phyloP scores from a whole-genome alignment of 306 rosid species.

The Vigna angularis region DNA sequence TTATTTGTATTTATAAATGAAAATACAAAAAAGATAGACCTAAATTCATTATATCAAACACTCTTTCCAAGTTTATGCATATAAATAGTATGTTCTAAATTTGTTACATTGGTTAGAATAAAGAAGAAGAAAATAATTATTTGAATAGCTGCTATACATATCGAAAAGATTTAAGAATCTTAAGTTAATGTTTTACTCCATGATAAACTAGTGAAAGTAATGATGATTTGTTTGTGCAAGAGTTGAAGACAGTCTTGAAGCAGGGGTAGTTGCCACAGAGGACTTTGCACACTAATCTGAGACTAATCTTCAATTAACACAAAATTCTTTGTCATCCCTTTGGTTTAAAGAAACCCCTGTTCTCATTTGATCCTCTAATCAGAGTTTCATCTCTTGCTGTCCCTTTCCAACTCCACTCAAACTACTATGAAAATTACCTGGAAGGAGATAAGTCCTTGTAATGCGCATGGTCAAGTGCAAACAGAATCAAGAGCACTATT shows the following conservation, averaged over 20 bases:
- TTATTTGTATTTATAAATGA: too few species aligned
- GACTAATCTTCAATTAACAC: conserved; percentile 15
- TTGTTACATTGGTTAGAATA: too few species aligned
- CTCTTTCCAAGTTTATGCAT: too few species aligned
- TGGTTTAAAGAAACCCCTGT: conserved; percentile 55
- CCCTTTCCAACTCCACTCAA: conserved; percentile 81
- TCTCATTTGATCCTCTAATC: not conserved
- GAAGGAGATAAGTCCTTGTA: conserved; percentile 79
- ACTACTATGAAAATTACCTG: conserved; percentile 69
- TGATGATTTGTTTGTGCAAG: conserved; percentile 25
- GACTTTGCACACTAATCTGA: conserved; percentile 41
- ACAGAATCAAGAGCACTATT: conserved; percentile 36
- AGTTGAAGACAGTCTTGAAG: conserved; percentile 46
- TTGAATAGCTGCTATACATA: not conserved
- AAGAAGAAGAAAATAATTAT: not conserved
- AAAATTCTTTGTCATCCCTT: conserved; percentile 59
- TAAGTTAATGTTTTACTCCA: conserved; percentile 11
- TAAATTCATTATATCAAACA: too few species aligned
- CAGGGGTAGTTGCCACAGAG: conserved; percentile 42
- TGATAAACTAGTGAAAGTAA: conserved; percentile 1
- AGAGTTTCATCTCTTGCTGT: conserved; percentile 42
- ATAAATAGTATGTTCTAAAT: too few species aligned
- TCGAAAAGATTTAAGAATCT: not conserved
- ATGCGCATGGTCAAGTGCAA: conserved; percentile 59
- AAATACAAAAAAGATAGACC: too few species aligned